Evolutionary conservation across 2,329 filamentous ascomycete species (phyloP).

Genomic region (Xylaria sp.): DNA sequence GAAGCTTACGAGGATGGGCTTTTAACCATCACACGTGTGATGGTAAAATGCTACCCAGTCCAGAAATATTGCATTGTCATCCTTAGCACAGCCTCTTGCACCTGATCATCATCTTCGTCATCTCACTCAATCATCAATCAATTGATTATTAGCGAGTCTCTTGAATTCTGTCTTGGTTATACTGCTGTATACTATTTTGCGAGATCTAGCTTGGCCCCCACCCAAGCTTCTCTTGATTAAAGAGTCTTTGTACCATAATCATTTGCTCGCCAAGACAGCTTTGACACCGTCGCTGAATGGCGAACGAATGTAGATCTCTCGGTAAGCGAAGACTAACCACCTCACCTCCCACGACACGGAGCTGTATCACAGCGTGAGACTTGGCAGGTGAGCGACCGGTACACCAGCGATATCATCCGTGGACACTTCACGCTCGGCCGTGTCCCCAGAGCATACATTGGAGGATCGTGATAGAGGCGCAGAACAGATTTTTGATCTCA

Average conservation of each 20-base stretch:
- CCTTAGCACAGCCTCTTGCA: constrained; percentile 22
- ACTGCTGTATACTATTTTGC: background rate
- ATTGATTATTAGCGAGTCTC: constrained; percentile 7
- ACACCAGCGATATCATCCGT: background rate
- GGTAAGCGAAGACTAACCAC: constrained; percentile 23
- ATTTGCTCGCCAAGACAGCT: background rate
- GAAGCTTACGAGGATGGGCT: constrained; percentile 3
- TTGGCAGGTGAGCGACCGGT: background rate
- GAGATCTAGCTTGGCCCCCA: too few species aligned
- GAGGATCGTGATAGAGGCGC: background rate
- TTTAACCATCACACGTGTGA: constrained; percentile 2
- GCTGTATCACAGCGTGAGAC: background rate
- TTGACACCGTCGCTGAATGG: background rate
- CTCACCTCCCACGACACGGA: background rate
- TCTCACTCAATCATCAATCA: constrained; percentile 1
- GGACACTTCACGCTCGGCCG: background rate
- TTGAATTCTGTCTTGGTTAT: background rate
- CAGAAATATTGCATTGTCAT: constrained; percentile 18
- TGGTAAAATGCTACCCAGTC: constrained; percentile 9
- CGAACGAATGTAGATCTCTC: constrained; percentile 14
- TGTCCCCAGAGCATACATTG: constrained; percentile 1
- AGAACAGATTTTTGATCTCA: background rate
- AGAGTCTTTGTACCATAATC: background rate
- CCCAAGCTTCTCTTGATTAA: background rate
- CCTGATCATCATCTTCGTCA: constrained; percentile 5